These are phyloP conservation scores for Pyrenopolyporus hunteri DNA, from an alignment of 495 filamentous ascomycete species.

Conservation along the genomic window DNA sequence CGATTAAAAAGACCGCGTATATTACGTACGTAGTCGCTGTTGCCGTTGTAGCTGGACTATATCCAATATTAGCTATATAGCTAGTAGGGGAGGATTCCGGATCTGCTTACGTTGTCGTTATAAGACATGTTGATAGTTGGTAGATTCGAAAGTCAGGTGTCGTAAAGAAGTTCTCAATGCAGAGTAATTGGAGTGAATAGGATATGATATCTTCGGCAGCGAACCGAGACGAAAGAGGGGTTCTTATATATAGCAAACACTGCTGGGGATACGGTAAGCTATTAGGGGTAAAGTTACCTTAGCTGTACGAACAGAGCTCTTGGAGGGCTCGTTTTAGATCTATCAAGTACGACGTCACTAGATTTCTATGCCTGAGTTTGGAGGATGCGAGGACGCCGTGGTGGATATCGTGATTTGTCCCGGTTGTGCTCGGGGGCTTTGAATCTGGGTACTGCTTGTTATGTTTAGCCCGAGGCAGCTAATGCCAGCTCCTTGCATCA, in stretches of 20 bases:
- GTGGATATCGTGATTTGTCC: slow-evolving; percentile 23
- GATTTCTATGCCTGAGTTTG: slow-evolving; percentile 24
- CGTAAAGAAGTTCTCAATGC: not conserved
- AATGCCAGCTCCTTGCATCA: slow-evolving; percentile 30
- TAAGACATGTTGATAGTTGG: slow-evolving; percentile 41
- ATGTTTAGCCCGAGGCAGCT: slow-evolving; percentile 21
- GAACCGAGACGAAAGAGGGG: slow-evolving; percentile 2
- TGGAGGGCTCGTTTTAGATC: slow-evolving; percentile 15
- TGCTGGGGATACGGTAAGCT: not conserved
- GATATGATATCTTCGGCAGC: not conserved
- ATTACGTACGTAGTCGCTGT: slow-evolving; percentile 7
- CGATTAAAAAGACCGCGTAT: not conserved
- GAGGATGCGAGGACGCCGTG: slow-evolving; percentile 30
- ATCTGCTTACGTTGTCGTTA: slow-evolving; percentile 31
- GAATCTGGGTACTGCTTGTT: slow-evolving; percentile 9
- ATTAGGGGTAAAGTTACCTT: slow-evolving; percentile 9
- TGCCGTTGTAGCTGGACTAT: slow-evolving; percentile 32
- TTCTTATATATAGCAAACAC: slow-evolving; percentile 28
- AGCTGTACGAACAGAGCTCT: slow-evolving; percentile 23
- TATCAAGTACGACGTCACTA: slow-evolving; percentile 26
- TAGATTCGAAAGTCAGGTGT: not conserved
- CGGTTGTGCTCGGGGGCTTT: slow-evolving; percentile 5
- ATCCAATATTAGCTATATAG: slow-evolving; percentile 14
- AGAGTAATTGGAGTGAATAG: not conserved
- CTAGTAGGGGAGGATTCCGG: not conserved